These are phyloP conservation scores for Pezicula rhizophila DNA, from an alignment of 2,329 filamentous ascomycete species.

Conservation along the genomic window DNA sequence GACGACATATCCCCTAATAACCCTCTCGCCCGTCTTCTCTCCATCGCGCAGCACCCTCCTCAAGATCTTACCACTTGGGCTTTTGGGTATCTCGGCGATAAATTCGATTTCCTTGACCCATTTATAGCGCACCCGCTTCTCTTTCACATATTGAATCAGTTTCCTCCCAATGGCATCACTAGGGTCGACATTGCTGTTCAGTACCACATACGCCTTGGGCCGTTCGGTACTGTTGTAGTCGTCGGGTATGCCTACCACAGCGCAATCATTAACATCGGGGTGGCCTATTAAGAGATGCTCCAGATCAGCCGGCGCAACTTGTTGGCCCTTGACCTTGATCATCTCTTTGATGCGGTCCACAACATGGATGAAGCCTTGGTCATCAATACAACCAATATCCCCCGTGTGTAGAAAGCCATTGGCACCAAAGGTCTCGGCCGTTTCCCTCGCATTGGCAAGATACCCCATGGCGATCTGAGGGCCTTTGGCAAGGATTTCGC, in stretches of 20 bases:
- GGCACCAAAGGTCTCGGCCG: constrained; percentile 5
- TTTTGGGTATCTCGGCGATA: constrained; percentile 54
- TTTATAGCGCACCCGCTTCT: constrained; percentile 50
- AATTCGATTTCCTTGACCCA: constrained; percentile 48
- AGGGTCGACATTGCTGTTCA: constrained; percentile 25
- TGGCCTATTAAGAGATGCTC: constrained; percentile 57
- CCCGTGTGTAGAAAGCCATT: constrained; percentile 13
- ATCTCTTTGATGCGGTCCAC: constrained; percentile 61
- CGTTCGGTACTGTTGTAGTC: constrained; percentile 50
- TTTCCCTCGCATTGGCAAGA: constrained; percentile 8
- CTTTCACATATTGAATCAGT: constrained; percentile 44
- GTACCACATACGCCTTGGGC: constrained; percentile 52
- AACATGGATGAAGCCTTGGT: constrained; percentile 33
- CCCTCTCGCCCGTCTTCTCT: too few species aligned
- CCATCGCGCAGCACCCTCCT: constrained; percentile 47
- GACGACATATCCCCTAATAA: too few species aligned
- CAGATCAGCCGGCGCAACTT: constrained; percentile 56
- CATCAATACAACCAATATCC: constrained; percentile 10
- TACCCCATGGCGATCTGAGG: constrained; percentile 16
- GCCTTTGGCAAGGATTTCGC: constrained; percentile 45
- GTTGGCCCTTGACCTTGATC: constrained; percentile 61
- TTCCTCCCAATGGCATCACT: constrained; percentile 30
- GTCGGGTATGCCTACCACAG: constrained; percentile 46
- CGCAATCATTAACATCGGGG: constrained; percentile 47
- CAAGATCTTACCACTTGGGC: constrained; percentile 58